These are phyloP conservation scores for Alternaria atra DNA, from an alignment of 2,329 filamentous ascomycete genomes.

Conservation along the genomic window DNA sequence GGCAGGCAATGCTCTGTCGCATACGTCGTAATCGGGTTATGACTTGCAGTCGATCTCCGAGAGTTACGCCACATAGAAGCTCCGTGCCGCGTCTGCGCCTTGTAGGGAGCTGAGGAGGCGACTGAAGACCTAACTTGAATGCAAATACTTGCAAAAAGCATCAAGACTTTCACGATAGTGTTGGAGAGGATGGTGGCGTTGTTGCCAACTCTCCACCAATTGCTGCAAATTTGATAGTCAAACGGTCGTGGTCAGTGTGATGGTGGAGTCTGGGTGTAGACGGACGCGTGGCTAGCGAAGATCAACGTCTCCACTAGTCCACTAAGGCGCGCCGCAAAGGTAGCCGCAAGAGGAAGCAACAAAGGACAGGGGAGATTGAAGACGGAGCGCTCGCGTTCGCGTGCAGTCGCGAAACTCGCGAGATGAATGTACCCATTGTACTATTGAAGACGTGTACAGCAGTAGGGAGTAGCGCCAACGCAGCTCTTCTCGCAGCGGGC, in stretches of 20 bases:
- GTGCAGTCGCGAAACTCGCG: neutral
- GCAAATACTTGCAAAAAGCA: neutral
- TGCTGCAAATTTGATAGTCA: conserved; percentile 10
- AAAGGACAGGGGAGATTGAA: conserved; percentile 15
- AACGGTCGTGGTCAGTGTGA: conserved; percentile 11
- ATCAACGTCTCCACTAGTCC: conserved; percentile 16
- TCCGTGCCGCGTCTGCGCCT: conserved; percentile 8
- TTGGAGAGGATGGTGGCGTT: neutral
- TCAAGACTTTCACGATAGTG: conserved; percentile 1
- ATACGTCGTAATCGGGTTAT: conserved; percentile 16
- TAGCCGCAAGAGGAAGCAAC: conserved; percentile 9
- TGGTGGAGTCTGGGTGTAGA: conserved; percentile 13
- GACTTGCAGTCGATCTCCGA: conserved; percentile 19
- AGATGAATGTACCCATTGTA: conserved; percentile 1
- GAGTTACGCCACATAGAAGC: conserved; percentile 16
- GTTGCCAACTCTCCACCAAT: neutral
- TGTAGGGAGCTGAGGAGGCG: neutral
- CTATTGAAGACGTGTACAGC: neutral
- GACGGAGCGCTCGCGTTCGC: conserved; percentile 5
- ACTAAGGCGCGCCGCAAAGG: conserved; percentile 15
- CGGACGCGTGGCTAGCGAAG: conserved; percentile 24
- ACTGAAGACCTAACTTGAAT: neutral
- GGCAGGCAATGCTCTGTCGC: conserved; percentile 17
- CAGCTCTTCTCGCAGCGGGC: neutral
- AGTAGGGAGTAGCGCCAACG: conserved; percentile 1